These are phyloP conservation scores for Bacterosira constricta DNA, from an alignment of 108 stramenopile species.

Conservation along the genomic window DNA sequence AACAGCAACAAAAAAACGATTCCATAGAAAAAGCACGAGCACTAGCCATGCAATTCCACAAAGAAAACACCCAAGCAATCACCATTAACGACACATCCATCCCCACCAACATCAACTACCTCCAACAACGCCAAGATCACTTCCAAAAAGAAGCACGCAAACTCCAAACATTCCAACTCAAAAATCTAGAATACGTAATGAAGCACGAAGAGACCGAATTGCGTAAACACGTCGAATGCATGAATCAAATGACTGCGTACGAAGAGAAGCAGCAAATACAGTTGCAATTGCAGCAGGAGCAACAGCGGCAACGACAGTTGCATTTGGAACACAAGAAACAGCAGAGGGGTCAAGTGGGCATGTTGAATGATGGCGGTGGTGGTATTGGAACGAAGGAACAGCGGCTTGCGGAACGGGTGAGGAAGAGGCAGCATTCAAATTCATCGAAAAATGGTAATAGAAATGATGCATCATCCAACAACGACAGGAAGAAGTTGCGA, in stretches of 20 bases:
- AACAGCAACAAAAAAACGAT: neutral
- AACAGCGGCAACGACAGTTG: slow-evolving; percentile 15
- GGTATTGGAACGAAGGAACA: slow-evolving; percentile 70
- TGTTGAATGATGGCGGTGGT: slow-evolving; percentile 41
- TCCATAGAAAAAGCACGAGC: slow-evolving; percentile 41
- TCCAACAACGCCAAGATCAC: slow-evolving; percentile 34
- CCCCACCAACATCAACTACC: slow-evolving; percentile 21
- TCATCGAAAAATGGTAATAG: neutral
- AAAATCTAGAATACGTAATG: slow-evolving; percentile 78
- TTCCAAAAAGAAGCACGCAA: slow-evolving; percentile 51
- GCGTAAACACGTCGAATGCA: slow-evolving; percentile 48
- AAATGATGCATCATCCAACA: neutral
- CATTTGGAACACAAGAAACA: slow-evolving; percentile 21
- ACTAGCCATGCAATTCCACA: slow-evolving; percentile 39
- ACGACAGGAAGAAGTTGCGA: slow-evolving; percentile 3
- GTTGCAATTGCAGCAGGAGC: slow-evolving; percentile 43
- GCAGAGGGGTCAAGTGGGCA: slow-evolving; percentile 7
- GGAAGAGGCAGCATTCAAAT: slow-evolving; percentile 9
- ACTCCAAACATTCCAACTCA: slow-evolving; percentile 47
- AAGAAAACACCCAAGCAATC: slow-evolving; percentile 22
- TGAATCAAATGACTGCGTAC: slow-evolving; percentile 50
- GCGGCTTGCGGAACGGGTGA: slow-evolving; percentile 39
- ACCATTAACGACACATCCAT: slow-evolving; percentile 3
- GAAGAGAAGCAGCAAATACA: slow-evolving; percentile 28
- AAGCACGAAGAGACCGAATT: slow-evolving; percentile 57